Evolutionary conservation across 768 basidiomycete genomes (phyloP).

Genomic region (Termitomyces sp.): DNA sequence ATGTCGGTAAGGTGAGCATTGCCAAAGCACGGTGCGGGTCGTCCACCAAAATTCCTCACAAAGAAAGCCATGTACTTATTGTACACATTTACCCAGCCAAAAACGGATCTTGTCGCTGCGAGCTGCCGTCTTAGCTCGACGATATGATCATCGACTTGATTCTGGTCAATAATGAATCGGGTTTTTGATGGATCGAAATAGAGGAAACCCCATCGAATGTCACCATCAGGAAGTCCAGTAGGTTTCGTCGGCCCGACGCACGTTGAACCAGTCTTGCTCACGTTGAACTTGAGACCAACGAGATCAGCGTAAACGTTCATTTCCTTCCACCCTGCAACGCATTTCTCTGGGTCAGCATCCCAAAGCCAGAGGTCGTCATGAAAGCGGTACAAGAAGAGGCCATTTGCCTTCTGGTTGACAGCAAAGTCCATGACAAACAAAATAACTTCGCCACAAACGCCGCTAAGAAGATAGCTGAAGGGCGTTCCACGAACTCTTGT

Average conservation of each 20-base stretch:
- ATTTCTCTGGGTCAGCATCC: slow-evolving; percentile 25
- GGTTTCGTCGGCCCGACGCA: slow-evolving; percentile 21
- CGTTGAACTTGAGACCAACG: slow-evolving; percentile 35
- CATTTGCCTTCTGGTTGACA: slow-evolving; percentile 35
- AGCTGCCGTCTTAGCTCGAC: slow-evolving; percentile 26
- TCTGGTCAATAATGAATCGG: slow-evolving; percentile 19
- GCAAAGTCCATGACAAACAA: slow-evolving; percentile 43
- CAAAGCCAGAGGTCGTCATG: slow-evolving; percentile 44
- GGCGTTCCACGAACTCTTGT: slow-evolving; percentile 36
- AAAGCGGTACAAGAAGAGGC: slow-evolving; percentile 37
- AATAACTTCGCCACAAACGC: slow-evolving; percentile 33
- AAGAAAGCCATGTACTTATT: slow-evolving; percentile 28
- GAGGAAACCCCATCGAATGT: slow-evolving; percentile 19
- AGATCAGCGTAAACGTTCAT: slow-evolving; percentile 35
- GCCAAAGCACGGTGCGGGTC: slow-evolving; percentile 20
- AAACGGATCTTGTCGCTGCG: slow-evolving; percentile 22
- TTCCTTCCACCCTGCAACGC: slow-evolving; percentile 32
- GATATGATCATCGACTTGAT: slow-evolving; percentile 23
- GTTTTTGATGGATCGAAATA: slow-evolving; percentile 8
- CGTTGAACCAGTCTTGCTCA: slow-evolving; percentile 34
- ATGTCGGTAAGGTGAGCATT: slow-evolving; percentile 13
- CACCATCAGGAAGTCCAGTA: slow-evolving; percentile 13
- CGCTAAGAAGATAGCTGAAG: slow-evolving; percentile 34
- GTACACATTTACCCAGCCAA: slow-evolving; percentile 27
- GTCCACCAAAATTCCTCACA: slow-evolving; percentile 23